Base-by-base conservation (phyloP, 371 early-diverging fungal species). In the Syncephalastrum racemosum region DNA sequence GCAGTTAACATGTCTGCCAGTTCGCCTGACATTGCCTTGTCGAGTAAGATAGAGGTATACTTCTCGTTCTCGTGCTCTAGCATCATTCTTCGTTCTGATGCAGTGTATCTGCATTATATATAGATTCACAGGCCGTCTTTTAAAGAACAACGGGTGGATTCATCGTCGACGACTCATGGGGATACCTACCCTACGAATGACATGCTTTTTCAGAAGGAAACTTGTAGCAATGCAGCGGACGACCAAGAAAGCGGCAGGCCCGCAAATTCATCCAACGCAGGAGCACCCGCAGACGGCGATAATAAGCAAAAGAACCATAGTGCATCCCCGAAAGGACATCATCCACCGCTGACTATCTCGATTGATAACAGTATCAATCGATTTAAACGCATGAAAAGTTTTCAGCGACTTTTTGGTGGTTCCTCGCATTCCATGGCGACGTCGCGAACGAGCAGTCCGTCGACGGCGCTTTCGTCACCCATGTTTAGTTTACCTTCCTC, bases 201-300 rank as follows among this genome's bases (percentile, higher is more conserved):
- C 65, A 66, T 27, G 60, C 69, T 3, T 69, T 73, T 44, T 66
- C 67, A 5, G 62, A 64, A 49, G 73, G 68, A 46, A 42, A 66
- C 6, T 42, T 69, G 18, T 53, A 59, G 19, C 69, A 69, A 25
- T 67, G 68, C 61, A 70, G 66, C 16, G 49, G 41, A 52, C 15
- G 36, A 42, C 15, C 36, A 40, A 18, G 41, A 42, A 10, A 42
- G 27, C 22, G 53, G 24, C 22, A 43, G 22, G 27, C 10, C 22
- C 43, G 4, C 2, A 50, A 36, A 36, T 18, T 50, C 13, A 36
- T 45, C 48, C 47, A 19, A 36, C 27, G 7, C 27, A 27, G 27
- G 6, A 27, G 27, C 27, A 27, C 27, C 27, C 27, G 27, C 3
- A 27, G 7, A 4, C 27, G 7, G 6, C 6, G 27, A 27, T 1